Conservation (phyloP, 2,329 filamentous ascomycete species). For the Cryphonectria nitschkei region DNA sequence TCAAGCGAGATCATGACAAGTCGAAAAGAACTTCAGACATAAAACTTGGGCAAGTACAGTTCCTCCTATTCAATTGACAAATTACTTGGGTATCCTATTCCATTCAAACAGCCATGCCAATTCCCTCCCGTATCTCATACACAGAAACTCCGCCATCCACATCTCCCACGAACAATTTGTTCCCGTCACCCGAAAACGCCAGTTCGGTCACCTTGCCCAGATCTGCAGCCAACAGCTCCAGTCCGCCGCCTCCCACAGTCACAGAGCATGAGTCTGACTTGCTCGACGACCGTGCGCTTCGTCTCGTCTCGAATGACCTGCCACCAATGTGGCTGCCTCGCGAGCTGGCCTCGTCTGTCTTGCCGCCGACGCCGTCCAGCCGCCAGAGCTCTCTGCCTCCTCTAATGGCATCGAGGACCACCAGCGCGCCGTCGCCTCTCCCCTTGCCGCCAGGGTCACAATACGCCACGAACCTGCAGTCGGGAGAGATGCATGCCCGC, state of each 20-base stretch:
- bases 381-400: conserved; percentile 44
- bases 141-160: conserved; percentile 40
- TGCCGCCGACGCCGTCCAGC: conserved; percentile 37
- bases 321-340: conserved; percentile 14
- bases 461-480: conserved; percentile 47
- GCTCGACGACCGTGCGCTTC: conserved; percentile 15
- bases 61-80: not conserved
- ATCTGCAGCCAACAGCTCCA: conserved; percentile 33
- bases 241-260: conserved; percentile 1
- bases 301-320: conserved; percentile 14
- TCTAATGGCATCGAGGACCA: conserved; percentile 42
- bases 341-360: not conserved
- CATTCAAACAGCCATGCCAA: conserved; percentile 19
- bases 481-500: conserved; percentile 43
- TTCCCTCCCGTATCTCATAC: conserved; percentile 41
- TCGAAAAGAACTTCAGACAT: not conserved
- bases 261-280: conserved; percentile 14
- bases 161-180: conserved; percentile 42
- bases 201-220: conserved; percentile 43
- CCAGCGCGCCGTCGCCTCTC: conserved; percentile 38
- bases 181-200: conserved; percentile 43
- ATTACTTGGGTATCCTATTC: conserved; percentile 18
- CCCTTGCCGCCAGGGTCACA: conserved; percentile 41
- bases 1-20: not conserved
- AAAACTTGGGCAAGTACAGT: not conserved